phyloP scores from a whole-genome alignment of 306 rosid genomes.

The Ormosia semicastrata region DNA sequence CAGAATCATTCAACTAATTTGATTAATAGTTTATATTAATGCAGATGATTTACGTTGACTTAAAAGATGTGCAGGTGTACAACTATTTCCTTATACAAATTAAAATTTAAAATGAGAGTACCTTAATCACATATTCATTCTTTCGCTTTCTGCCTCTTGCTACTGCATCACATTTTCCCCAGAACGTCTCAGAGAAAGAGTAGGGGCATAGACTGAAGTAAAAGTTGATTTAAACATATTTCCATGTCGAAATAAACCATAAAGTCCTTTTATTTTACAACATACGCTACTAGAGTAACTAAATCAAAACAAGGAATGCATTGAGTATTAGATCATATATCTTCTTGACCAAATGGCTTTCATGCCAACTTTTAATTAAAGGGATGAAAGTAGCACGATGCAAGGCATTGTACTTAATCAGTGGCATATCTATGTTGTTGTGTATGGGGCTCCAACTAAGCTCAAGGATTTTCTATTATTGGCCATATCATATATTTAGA shows the following conservation, averaged over 20 bases:
- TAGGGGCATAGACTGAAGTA: neutral
- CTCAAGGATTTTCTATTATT: neutral
- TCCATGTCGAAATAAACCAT: neutral
- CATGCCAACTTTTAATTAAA: neutral
- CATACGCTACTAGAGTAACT: constrained; percentile 6
- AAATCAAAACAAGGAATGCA: constrained; percentile 3
- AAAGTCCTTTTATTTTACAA: constrained; percentile 1
- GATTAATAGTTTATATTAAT: constrained; percentile 3
- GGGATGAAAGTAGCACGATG: neutral
- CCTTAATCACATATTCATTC: constrained; percentile 59
- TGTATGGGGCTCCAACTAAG: neutral
- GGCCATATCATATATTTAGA: neutral
- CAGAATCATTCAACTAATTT: constrained; percentile 9
- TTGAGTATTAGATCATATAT: neutral
- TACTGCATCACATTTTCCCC: constrained; percentile 55
- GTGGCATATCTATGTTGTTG: neutral
- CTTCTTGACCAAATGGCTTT: neutral
- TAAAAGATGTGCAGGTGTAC: neutral
- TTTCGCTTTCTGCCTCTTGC: constrained; percentile 64
- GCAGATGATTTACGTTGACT: constrained; percentile 11
- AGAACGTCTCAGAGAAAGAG: constrained; percentile 26
- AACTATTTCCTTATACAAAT: neutral
- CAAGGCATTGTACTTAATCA: neutral
- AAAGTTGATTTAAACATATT: constrained; percentile 11
- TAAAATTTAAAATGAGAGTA: constrained; percentile 33